Conservation (phyloP, 306 rosid species). For the Gastrolobium villosum region DNA sequence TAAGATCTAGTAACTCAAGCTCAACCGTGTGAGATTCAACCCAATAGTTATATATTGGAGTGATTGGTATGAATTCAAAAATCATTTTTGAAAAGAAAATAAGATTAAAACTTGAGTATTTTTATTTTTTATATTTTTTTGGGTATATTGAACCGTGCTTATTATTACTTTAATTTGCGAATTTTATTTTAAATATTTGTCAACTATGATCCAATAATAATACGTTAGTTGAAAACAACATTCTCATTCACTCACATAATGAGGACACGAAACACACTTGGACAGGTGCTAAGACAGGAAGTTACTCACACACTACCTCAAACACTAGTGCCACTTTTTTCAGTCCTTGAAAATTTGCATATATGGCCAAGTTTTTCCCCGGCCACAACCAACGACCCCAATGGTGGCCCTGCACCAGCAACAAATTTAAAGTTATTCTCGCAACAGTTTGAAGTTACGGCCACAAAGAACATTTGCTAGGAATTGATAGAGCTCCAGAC, state of each 20-base stretch:
- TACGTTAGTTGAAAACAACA: slow-evolving; percentile 38
- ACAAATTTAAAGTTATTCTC: slow-evolving; percentile 37
- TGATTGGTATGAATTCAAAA: too few species aligned
- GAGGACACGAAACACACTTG: slow-evolving; percentile 26
- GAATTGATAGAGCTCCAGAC: slow-evolving; percentile 39
- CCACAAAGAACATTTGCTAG: background rate
- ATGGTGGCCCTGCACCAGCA: slow-evolving; percentile 42
- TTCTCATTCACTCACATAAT: slow-evolving; percentile 20
- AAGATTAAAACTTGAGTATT: too few species aligned
- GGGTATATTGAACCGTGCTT: background rate
- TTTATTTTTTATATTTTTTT: too few species aligned
- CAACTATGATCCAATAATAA: background rate
- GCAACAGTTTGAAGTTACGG: background rate
- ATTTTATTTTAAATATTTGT: background rate
- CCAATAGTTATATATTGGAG: too few species aligned
- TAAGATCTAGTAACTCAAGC: too few species aligned
- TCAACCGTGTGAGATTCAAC: too few species aligned
- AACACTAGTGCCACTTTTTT: slow-evolving; percentile 18
- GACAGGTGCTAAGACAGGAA: slow-evolving; percentile 46
- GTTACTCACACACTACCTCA: background rate
- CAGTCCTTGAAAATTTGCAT: background rate
- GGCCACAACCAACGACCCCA: slow-evolving; percentile 34
- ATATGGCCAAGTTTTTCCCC: slow-evolving; percentile 28
- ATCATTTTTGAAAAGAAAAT: too few species aligned
- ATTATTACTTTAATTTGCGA: background rate